Evolutionary conservation across 345 rosid genomes (phyloP), one percentile per base, ranked within the genome.

Genomic region (Clarkia xantiana): DNA sequence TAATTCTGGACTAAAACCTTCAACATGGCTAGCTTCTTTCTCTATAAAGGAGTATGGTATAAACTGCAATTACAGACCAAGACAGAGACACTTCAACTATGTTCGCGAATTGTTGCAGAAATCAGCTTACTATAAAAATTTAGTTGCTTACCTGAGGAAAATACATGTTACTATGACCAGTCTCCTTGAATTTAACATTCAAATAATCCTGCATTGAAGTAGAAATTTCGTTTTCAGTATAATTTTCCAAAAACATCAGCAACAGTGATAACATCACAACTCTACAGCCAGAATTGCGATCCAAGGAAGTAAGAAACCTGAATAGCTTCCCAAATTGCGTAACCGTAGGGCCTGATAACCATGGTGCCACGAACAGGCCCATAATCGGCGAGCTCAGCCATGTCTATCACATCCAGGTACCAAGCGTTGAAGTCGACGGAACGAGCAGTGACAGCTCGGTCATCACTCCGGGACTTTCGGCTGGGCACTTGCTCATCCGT

Each of bases 281-380:
- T 40, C 44, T 20, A 40, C 95, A 29, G n/a, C 6, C 36, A 29
- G 36, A 29, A 29, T 29, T 29, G 9, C 8, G 36, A 29, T 29
- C 5, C 36, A 29, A 29, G 8, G 9, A 29, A 29, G 36, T 29
- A 29, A 29, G 1, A 3, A 10, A 29, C 36, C 36, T 90, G 96
- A 64, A 90, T 90, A 16, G 93, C 88, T 75, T 90, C 96, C 95
- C 94, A 83, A 41, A 90, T 86, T 39, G 98, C 89, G 40, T 86
- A 86, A 29, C 94, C 98, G 40, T 90, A 86, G 1, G 98, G 96
- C 6, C 93, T 80, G 62, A 86, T 86, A 17, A 86, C 94, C 98
- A 90, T 86, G 9, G 98, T 86, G 3, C 98, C 98, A 40, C 93
- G 86, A 55, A 90, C 96, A 0, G 89, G 96, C 47, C 98, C 96